Base-by-base conservation (phyloP, 371 early-diverging fungal genomes). In the Dinochytrium kinnereticum region DNA sequence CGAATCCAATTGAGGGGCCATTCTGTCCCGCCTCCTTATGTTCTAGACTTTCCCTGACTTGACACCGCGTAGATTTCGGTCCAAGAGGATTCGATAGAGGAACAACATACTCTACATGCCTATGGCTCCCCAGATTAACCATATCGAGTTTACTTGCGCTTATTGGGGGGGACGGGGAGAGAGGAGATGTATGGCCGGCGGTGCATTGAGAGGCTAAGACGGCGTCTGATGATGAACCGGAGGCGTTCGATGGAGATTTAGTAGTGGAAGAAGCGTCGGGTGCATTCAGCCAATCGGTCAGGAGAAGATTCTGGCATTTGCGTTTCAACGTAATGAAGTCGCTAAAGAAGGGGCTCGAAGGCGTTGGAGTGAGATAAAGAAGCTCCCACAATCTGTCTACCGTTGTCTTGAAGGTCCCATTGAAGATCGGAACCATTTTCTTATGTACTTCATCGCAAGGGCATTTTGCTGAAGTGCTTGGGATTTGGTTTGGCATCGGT, bases 51-150 rank as follows among this genome's bases (percentile, higher is more conserved):
- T 77, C 77, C n/a, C 64, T 28, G 1, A 61, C 69, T 21, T 64
- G 64, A 34, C 72, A 78, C 3, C 78, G 64, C 7, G 78, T 81
- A 13, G 66, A 34, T 66, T 78, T 78, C 1, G 81, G 81, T 1
- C 83, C 83, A 34, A 83, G 53, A n/a, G 83, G 75, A 55, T 78
- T 74, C 3, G 70, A 65, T 21, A 83, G 64, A 0, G 81, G 79
- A 26, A 75, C 71, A 5, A 83, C 76, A 64, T 81, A 78, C 61
- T 79, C 78, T 3, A 77, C 19, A 13, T 72, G 74, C 38, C 81
- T 49, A 19, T 76, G 69, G 28, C 39, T 38, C 0, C 80, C 78
- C 1, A 15, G 33, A 21, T 44, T 24, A 3, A 75, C 38, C 3
- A 55, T 37, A 2, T 26, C 61, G 26, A 69, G 57, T 21, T 31